These are phyloP conservation scores for Aspergillus quadrilineatus DNA, from an alignment of 2,329 filamentous ascomycete species.

Conservation along the genomic window DNA sequence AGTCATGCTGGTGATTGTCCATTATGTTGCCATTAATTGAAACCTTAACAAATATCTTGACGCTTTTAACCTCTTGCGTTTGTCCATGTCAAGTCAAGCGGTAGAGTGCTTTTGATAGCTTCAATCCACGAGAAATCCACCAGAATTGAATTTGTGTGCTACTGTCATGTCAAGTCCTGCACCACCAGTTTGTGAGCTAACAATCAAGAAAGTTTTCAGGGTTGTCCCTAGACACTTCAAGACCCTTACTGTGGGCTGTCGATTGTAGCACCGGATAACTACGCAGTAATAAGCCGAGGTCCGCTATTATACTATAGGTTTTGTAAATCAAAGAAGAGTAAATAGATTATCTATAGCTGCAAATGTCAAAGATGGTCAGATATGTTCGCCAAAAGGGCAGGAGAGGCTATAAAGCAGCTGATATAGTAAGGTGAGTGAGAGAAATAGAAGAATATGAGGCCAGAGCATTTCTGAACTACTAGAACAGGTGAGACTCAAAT, in stretches of 20 bases:
- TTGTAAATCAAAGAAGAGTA: neutral
- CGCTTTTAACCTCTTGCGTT: slow-evolving; percentile 57
- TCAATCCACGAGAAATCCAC: slow-evolving; percentile 64
- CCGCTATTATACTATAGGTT: too few relatives aligned
- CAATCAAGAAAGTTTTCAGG: slow-evolving; percentile 51
- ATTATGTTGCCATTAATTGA: slow-evolving; percentile 61
- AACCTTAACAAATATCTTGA: slow-evolving; percentile 56
- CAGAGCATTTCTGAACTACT: too few relatives aligned
- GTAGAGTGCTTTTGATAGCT: slow-evolving; percentile 56
- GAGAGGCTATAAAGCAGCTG: too few relatives aligned
- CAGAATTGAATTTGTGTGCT: slow-evolving; percentile 58
- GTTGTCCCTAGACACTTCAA: slow-evolving; percentile 49
- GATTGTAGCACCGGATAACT: slow-evolving; percentile 52
- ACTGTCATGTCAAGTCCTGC: slow-evolving; percentile 60
- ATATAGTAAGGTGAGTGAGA: too few relatives aligned
- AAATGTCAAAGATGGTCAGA: too few relatives aligned
- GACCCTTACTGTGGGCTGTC: slow-evolving; percentile 45
- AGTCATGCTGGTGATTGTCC: slow-evolving; percentile 26
- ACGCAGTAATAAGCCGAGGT: neutral
- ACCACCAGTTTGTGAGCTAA: slow-evolving; percentile 58
- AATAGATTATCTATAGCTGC: too few relatives aligned
- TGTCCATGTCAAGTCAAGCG: slow-evolving; percentile 68
- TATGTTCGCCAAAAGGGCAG: too few relatives aligned
- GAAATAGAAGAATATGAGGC: too few relatives aligned
- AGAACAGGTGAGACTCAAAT: too few relatives aligned